A percentile compares a stretch with the other conserved stretches of the same genome.
Evolutionary conservation across 2,329 filamentous ascomycete genomes (phyloP).

Genomic region (Pyricularia sp.): DNA sequence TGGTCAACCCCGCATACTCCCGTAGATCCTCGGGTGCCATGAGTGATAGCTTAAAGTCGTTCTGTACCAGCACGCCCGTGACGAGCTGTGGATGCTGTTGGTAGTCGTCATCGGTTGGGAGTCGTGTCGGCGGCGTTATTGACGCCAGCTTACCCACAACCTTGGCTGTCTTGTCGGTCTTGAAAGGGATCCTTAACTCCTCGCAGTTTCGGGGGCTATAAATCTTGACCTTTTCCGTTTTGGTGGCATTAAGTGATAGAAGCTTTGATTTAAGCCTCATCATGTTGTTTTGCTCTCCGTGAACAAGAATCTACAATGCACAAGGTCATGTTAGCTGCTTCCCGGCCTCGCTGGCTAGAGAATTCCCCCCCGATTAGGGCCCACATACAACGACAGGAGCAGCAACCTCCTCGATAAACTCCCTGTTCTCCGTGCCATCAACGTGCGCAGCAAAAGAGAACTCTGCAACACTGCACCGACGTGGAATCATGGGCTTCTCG

Average conservation of each 20-base stretch:
- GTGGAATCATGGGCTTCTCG: slow-evolving; percentile 84
- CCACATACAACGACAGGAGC: slow-evolving; percentile 80
- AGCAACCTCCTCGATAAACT: slow-evolving; percentile 89
- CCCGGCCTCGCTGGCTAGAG: not conserved
- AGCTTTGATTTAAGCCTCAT: slow-evolving; percentile 92
- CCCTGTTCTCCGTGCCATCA: slow-evolving; percentile 86
- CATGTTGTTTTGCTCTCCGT: slow-evolving; percentile 97
- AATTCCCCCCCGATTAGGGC: not conserved
- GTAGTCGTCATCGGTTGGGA: slow-evolving; percentile 5
- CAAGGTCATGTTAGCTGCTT: slow-evolving; percentile 6
- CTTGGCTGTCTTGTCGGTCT: slow-evolving; percentile 86
- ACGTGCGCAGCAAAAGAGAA: slow-evolving; percentile 95
- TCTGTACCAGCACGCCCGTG: slow-evolving; percentile 86
- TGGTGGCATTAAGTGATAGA: slow-evolving; percentile 77
- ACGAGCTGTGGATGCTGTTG: slow-evolving; percentile 40
- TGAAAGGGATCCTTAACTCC: slow-evolving; percentile 88
- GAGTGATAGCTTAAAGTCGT: slow-evolving; percentile 91
- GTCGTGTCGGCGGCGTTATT: slow-evolving; percentile 50
- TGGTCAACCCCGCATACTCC: slow-evolving; percentile 93
- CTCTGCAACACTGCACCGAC: slow-evolving; percentile 86
- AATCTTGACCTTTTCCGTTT: slow-evolving; percentile 73
- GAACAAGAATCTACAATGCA: slow-evolving; percentile 68
- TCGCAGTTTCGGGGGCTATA: slow-evolving; percentile 92
- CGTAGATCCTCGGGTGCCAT: slow-evolving; percentile 95
- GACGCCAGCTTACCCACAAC: slow-evolving; percentile 89